These are phyloP conservation scores for Mycosphaerella arachidis DNA, from an alignment of 2,329 filamentous ascomycete genomes.

Conservation along the genomic window DNA sequence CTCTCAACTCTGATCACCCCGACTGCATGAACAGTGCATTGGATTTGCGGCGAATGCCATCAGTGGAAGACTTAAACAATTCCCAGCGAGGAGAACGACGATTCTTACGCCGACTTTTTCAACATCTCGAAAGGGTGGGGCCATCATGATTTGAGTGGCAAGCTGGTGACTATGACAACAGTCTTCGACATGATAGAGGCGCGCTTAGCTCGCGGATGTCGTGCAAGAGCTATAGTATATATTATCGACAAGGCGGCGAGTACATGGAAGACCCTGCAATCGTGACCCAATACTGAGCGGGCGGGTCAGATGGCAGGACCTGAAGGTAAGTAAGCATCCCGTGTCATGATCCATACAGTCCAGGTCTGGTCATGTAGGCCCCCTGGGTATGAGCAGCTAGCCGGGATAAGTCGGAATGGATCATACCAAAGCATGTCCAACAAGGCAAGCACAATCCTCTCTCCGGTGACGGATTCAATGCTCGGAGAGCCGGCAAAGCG, in stretches of 20 bases:
- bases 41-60: conserved; percentile 4
- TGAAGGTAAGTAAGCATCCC: not conserved
- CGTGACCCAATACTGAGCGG: not conserved
- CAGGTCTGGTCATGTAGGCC: not conserved
- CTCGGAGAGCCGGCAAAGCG: not conserved
- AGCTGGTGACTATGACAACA: not conserved
- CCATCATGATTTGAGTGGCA: not conserved
- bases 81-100: not conserved
- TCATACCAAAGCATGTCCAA: not conserved
- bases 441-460: not conserved
- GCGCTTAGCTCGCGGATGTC: not conserved
- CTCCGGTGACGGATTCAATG: not conserved
- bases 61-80: conserved; percentile 4
- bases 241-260: not conserved
- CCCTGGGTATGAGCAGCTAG: not conserved
- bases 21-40: not conserved
- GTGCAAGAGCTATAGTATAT: not conserved
- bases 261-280: not conserved
- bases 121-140: not conserved
- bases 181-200: not conserved
- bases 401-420: not conserved
- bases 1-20: not conserved
- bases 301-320: not conserved
- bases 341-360: not conserved
- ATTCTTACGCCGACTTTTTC: not conserved